phyloP scores from a whole-genome alignment of 2,329 filamentous ascomycete species.

The Akanthomyces muscarius region DNA sequence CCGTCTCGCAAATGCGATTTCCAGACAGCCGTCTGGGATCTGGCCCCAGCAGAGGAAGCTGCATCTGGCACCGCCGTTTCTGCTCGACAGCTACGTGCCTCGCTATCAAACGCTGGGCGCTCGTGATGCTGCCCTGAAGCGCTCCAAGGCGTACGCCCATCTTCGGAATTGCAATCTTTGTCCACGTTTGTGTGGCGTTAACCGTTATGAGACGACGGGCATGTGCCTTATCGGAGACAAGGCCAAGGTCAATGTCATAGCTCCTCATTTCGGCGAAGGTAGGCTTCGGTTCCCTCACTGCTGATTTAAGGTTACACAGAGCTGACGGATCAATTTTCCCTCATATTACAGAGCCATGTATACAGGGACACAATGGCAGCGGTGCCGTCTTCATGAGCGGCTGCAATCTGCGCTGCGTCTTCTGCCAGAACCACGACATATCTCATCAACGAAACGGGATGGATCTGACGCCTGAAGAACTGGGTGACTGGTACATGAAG shows the following conservation, averaged over 20 bases:
- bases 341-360: constrained; percentile 60
- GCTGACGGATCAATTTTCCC: neutral
- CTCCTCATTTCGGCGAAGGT: constrained; percentile 79
- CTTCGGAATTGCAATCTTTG: constrained; percentile 77
- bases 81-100: constrained; percentile 71
- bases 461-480: constrained; percentile 71
- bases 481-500: constrained; percentile 80
- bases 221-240: constrained; percentile 73
- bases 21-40: no score
- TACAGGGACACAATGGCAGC: constrained; percentile 77
- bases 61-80: constrained; percentile 60
- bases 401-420: constrained; percentile 69
- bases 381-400: constrained; percentile 80
- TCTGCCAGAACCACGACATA: constrained; percentile 81
- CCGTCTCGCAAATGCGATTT: neutral
- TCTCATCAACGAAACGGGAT: constrained; percentile 77
- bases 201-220: constrained; percentile 75
- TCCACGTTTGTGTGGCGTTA: constrained; percentile 71
- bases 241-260: constrained; percentile 78
- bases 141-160: constrained; percentile 69
- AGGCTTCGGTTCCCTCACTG: constrained; percentile 21
- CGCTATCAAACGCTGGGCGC: constrained; percentile 67
- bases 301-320: neutral
- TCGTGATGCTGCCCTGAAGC: constrained; percentile 67
- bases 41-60: constrained; percentile 26